These are phyloP conservation scores for Penicillium sp. DNA, from an alignment of 2,329 filamentous ascomycete species.

Conservation along the genomic window DNA sequence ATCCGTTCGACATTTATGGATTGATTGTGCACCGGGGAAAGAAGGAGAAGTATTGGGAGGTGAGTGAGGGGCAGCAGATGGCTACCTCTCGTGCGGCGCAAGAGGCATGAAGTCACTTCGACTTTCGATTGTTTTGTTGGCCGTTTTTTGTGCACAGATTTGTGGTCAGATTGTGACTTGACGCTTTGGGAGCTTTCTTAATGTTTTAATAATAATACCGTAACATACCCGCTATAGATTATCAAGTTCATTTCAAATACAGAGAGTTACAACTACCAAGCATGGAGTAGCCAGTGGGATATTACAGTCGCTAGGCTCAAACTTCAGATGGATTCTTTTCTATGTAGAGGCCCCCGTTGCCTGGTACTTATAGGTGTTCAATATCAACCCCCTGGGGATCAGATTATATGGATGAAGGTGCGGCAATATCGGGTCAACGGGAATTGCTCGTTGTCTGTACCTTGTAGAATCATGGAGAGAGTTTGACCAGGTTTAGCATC, in stretches of 20 bases:
- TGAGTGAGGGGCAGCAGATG: not conserved
- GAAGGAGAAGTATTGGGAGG: constrained; percentile 46
- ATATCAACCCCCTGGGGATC: not conserved
- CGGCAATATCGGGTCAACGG: constrained; percentile 15
- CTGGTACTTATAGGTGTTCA: not conserved
- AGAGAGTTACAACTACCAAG: not conserved
- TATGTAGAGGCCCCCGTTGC: not conserved
- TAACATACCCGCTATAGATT: not conserved
- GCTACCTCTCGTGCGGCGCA: not conserved
- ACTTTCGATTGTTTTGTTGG: not conserved
- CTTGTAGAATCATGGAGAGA: constrained; percentile 16
- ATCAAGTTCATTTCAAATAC: not conserved
- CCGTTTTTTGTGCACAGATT: not conserved
- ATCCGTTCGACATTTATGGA: constrained; percentile 47
- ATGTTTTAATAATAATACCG: not conserved
- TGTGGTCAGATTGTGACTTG: not conserved
- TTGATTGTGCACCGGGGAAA: constrained; percentile 39
- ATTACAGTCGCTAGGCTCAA: no score
- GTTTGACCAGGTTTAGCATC: constrained; percentile 14
- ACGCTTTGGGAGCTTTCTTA: not conserved
- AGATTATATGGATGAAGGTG: constrained; percentile 11
- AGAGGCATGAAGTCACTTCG: not conserved
- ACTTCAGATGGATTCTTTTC: no score
- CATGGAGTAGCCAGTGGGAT: no score
- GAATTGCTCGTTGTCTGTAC: constrained; percentile 11